Evolutionary conservation across 2,329 filamentous ascomycete species (phyloP), one percentile per base, ranked within the genome.

Genomic region (Fusarium proliferatum): DNA sequence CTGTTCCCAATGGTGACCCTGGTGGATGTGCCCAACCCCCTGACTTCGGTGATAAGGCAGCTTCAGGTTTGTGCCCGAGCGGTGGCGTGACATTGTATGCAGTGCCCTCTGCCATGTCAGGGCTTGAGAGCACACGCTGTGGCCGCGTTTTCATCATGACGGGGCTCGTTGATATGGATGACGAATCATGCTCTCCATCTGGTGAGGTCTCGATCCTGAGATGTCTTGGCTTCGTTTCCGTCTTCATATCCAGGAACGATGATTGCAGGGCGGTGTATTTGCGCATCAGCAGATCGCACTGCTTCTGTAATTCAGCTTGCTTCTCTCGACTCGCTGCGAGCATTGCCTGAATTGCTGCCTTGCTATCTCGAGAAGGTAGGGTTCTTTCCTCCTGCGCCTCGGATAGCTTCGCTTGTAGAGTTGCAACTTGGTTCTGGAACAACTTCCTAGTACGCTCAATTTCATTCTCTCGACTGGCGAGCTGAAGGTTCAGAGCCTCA

Each of bases 401-500:
- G 11, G 83, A 81, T 10, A 90, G 79, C 71, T 84, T 85, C 12
- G 79, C 76, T 63, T 86, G 86, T 13, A 90, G 82, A 23, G 79
- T 80, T n/a, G 78, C 78, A 19, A 89, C 83, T 67, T 90, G 87
- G 9, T 81, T 80, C 64, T 87, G 79, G 67, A 88, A 88, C n/a
- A 84, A 77, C 39, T 79, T 80, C 68, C 80, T 84, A 34, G 81
- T 82, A 56, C 83, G 82, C 58, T 83, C 80, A 4, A 88, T 77
- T 53, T 90, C 87, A n/a, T 77, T 75, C 49, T 88, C 85, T 26
- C 83, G 82, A 10, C 85, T 87, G 46, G 79, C 82, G 69, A 95
- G 82, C 72, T 90, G 87, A 83, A 91, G 84, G 52, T 86, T 85
- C 28, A 93, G 83, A 61, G 87, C 84, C 72, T 91, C 87, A 11